Base-by-base conservation (phyloP, 1,284 basidiomycete genomes). In the Boletus hoseneyae region DNA sequence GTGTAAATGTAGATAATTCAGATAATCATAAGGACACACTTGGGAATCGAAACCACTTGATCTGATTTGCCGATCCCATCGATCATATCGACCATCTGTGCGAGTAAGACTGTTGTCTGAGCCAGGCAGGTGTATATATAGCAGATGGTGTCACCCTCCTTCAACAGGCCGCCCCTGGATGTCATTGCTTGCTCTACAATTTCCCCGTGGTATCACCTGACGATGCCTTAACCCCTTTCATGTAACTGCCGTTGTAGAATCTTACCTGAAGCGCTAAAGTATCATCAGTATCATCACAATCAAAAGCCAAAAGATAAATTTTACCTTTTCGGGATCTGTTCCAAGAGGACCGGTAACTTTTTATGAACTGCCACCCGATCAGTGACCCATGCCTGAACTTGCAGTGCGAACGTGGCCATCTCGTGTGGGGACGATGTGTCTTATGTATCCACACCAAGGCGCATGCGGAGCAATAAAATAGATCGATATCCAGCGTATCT, bases 241-340 rank as follows among this genome's bases (percentile, higher is more conserved):
- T 81, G 72, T 51, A 88, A 67, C 52, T 85, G 74, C 15, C 80
- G 70, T 38, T 86, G 72, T 29, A 88, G 64, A 55, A 89, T 88
- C 63, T 89, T 89, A 4, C 86, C 87, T 50, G 87, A 76, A 42
- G 83, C 79, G 61, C 85, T 86, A 37, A 13, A 45, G 2, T 13
- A 21, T 30, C 21, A 27, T 9, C 25, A 43, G 8, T 30, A 19
- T 15, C 16, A 18, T 19, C 25, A 7, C 5, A 16, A 36, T 9
- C 12, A 15, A 21, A 23, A 19, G 10, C 12, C 16, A 4, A 16
- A 39, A 10, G 5, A 21, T 5, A 37, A 37, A 37, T 9, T 1
- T 23, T n/a, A 84, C 85, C 84, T 89, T 66, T 87, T 87, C 1
- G 86, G 87, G 49, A 89, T 72, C 15, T 63, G 65, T 34, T 80